phyloP scores from a whole-genome alignment of 2,329 filamentous ascomycete genomes.

The Monosporascus sp. region DNA sequence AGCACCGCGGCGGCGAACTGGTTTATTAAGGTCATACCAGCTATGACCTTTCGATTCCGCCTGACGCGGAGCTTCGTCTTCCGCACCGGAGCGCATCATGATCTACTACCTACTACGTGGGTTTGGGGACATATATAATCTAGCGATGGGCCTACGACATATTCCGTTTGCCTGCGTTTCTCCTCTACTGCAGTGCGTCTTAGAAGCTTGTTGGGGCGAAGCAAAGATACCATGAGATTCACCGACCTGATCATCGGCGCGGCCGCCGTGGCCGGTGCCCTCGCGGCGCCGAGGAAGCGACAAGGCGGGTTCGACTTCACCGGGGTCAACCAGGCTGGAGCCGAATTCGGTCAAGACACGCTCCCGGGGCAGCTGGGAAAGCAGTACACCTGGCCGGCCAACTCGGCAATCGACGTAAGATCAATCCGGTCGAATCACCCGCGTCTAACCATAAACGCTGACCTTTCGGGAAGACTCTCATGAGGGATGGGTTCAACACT shows the following conservation, averaged over 20 bases:
- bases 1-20: not conserved
- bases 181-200: conserved; percentile 5
- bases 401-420: conserved; percentile 35
- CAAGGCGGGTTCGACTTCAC: conserved; percentile 31
- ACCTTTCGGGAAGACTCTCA: conserved; percentile 33
- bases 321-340: conserved; percentile 41
- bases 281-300: conserved; percentile 30
- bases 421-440: too few species aligned
- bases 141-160: not conserved
- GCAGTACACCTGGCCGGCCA: conserved; percentile 57
- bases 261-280: conserved; percentile 22
- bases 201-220: not conserved
- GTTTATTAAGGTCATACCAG: not conserved
- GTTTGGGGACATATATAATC: conserved; percentile 8
- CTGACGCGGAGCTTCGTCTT: conserved; percentile 21
- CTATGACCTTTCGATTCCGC: conserved; percentile 12
- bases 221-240: conserved; percentile 27
- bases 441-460: not conserved
- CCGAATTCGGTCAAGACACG: conserved; percentile 55
- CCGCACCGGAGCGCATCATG: conserved; percentile 9
- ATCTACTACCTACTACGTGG: not conserved
- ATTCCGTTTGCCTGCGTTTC: not conserved
- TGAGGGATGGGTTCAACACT: conserved; percentile 49
- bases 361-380: conserved; percentile 52
- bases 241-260: conserved; percentile 26